Conservation (phyloP, 495 filamentous ascomycete species). For the Chlorociboria aeruginascens region DNA sequence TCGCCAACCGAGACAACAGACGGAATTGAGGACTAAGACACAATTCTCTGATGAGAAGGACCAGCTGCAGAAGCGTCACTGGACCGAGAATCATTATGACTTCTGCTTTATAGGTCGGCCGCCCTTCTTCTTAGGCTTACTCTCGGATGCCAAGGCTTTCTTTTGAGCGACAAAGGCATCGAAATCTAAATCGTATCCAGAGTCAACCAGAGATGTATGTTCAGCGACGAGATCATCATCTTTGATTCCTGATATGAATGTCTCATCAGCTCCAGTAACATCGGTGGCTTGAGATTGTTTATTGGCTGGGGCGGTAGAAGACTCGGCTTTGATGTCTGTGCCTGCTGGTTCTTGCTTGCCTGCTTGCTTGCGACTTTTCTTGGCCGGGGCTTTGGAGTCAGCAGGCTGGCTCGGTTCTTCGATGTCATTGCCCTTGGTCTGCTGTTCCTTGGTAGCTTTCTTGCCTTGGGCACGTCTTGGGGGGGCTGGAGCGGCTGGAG, state of each 20-base stretch:
- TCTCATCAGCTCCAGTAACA: slow-evolving; percentile 8
- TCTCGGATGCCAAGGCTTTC: not conserved
- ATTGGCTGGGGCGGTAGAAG: not conserved
- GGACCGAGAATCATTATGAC: not conserved
- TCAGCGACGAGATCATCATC: not conserved
- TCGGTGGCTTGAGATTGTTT: slow-evolving; percentile 3
- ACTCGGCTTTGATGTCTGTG: not conserved
- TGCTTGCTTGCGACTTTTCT: not conserved
- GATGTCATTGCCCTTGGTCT: not conserved
- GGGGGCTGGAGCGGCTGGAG: not conserved
- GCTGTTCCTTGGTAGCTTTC: slow-evolving; percentile 2
- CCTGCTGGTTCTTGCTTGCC: not conserved
- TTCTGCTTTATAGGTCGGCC: not conserved
- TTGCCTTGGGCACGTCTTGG: slow-evolving; percentile 1
- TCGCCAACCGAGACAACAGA: too few relatives aligned
- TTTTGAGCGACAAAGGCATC: not conserved
- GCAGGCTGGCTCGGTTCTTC: not conserved
- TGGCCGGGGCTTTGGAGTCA: not conserved
- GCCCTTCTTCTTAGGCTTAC: slow-evolving; percentile 6
- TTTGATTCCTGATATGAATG: not conserved
- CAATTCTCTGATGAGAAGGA: not conserved
- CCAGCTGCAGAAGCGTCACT: not conserved
- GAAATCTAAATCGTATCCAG: not conserved
- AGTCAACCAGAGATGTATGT: not conserved
- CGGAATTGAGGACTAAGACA: too few relatives aligned